Conservation (phyloP, 176 grass and related monocot species). For the Triticum monococcum region DNA sequence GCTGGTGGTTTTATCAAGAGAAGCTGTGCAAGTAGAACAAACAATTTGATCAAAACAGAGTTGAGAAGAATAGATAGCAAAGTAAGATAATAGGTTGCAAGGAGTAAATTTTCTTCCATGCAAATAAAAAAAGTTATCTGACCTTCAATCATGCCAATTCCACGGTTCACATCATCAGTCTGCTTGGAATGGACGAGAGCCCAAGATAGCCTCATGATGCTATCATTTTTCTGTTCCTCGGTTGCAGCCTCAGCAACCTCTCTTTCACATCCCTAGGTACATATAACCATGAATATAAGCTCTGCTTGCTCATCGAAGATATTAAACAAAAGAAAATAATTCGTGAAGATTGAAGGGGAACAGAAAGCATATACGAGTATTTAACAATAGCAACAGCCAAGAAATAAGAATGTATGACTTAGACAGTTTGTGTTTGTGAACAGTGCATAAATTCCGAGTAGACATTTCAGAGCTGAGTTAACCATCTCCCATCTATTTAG, state of each 20-base stretch:
- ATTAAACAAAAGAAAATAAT: background rate
- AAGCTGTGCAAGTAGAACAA: conserved; percentile 57
- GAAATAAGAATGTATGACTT: background rate
- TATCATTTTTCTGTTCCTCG: conserved; percentile 62
- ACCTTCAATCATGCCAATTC: conserved; percentile 97
- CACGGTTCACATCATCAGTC: conserved; percentile 82
- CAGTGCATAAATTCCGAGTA: too few relatives aligned
- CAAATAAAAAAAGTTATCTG: background rate
- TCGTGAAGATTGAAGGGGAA: background rate
- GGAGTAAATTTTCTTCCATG: background rate
- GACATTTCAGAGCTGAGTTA: too few relatives aligned
- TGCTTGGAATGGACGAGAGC: conserved; percentile 91
- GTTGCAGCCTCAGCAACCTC: conserved; percentile 57
- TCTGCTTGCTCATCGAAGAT: background rate
- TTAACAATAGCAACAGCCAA: background rate
- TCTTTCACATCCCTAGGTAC: conserved; percentile 64
- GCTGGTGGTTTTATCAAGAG: conserved; percentile 65
- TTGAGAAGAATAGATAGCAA: conserved; percentile 12
- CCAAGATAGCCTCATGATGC: conserved; percentile 96
- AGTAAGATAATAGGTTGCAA: background rate
- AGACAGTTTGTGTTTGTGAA: background rate
- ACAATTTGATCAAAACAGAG: conserved; percentile 5
- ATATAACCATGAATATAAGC: background rate
- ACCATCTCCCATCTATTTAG: too few relatives aligned
- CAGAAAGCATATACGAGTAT: background rate